These are phyloP conservation scores for Zasmidium citrigriseum DNA, from an alignment of 2,329 filamentous ascomycete genomes.

Conservation along the genomic window DNA sequence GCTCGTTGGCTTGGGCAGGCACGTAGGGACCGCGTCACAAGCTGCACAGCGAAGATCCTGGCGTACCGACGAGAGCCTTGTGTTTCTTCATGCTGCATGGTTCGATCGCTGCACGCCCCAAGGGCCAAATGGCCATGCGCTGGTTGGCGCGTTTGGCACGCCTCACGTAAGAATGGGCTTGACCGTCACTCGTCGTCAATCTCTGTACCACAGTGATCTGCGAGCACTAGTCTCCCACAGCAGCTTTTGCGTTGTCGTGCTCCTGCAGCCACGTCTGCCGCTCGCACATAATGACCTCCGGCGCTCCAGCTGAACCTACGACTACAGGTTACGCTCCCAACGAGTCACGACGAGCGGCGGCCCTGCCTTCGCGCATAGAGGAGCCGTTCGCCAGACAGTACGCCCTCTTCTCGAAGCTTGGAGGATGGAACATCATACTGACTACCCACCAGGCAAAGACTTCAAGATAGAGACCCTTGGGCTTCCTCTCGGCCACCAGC, in stretches of 20 bases:
- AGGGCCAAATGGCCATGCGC: conserved; percentile 22
- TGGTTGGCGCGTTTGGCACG: conserved; percentile 27
- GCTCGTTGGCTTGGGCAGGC: conserved; percentile 20
- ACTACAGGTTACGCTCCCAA: conserved; percentile 28
- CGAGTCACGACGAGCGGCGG: conserved; percentile 26
- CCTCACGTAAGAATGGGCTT: conserved; percentile 27
- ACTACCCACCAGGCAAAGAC: conserved; percentile 26
- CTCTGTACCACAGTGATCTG: conserved; percentile 25
- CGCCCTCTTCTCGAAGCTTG: conserved; percentile 1
- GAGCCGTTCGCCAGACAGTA: conserved; percentile 28
- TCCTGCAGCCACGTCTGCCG: conserved; percentile 25
- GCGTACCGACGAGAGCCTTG: conserved; percentile 21
- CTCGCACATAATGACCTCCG: conserved; percentile 27
- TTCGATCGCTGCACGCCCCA: conserved; percentile 28
- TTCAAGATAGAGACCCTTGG: conserved; percentile 33
- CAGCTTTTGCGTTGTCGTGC: conserved; percentile 24
- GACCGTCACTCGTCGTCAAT: conserved; percentile 23
- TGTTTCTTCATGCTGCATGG: conserved; percentile 24
- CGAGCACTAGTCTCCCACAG: conserved; percentile 24
- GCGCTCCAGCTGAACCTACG: conserved; percentile 24
- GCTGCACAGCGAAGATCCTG: conserved; percentile 27
- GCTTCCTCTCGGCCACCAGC: conserved; percentile 26
- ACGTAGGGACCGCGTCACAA: conserved; percentile 25
- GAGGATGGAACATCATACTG: conserved; percentile 1
- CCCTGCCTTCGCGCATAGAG: conserved; percentile 25